Evolutionary conservation across 768 basidiomycete species (phyloP).

Genomic region (Boletus reticulatus): DNA sequence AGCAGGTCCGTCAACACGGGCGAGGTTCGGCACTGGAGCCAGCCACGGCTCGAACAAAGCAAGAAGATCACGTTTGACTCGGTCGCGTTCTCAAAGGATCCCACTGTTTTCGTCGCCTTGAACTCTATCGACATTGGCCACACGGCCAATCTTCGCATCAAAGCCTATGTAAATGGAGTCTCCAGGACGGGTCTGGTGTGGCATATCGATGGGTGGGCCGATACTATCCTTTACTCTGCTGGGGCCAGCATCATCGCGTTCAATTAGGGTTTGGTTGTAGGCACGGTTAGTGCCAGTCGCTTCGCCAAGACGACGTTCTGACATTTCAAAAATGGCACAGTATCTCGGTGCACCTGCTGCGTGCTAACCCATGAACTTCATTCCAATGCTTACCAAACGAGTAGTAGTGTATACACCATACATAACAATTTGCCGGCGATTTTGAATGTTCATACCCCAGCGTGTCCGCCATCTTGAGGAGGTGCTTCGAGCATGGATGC

Average conservation of each 20-base stretch:
- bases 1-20: constrained; percentile 13
- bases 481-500: background rate
- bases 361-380: too few species aligned
- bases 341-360: too few species aligned
- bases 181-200: constrained; percentile 1
- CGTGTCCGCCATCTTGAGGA: background rate
- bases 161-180: constrained; percentile 8
- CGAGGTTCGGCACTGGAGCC: background rate
- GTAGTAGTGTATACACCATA: too few species aligned
- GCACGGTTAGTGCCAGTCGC: too few species aligned
- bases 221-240: background rate
- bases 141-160: constrained; percentile 11
- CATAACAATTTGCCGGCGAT: too few species aligned
- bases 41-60: constrained; percentile 4
- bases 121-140: constrained; percentile 13
- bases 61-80: constrained; percentile 4
- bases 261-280: too few species aligned
- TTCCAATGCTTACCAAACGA: too few species aligned
- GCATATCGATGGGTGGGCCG: constrained; percentile 7
- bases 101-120: constrained; percentile 15
- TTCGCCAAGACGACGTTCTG: too few species aligned
- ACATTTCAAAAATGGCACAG: too few species aligned
- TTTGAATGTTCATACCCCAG: too few species aligned
- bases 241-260: too few species aligned
- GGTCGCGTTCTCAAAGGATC: background rate